Percentiles rank a stretch among this genome's conserved stretches.
These are phyloP conservation scores for Trypanosoma boissoni DNA, from an alignment of 208 protist species.

Conservation along the genomic window DNA sequence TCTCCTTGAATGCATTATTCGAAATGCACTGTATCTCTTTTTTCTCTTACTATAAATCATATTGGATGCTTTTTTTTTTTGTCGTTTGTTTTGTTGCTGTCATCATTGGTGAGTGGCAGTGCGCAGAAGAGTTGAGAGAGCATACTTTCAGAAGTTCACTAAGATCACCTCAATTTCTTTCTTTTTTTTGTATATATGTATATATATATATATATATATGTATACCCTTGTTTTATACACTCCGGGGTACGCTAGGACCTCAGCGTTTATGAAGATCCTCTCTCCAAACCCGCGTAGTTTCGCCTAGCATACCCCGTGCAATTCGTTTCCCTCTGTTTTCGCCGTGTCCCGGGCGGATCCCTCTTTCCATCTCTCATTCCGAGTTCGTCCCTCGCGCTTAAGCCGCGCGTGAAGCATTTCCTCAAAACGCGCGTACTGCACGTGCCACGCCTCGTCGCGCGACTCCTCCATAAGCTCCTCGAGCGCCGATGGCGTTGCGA, in stretches of 20 bases:
- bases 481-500: constrained; percentile 38
- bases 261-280: too few relatives aligned
- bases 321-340: neutral
- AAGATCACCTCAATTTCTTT: neutral
- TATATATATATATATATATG: neutral
- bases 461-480: constrained; percentile 49
- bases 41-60: too few relatives aligned
- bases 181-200: neutral
- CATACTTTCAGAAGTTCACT: neutral
- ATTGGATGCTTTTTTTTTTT: too few relatives aligned
- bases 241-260: too few relatives aligned
- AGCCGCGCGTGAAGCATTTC: neutral
- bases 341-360: neutral
- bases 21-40: too few relatives aligned
- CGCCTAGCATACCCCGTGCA: neutral
- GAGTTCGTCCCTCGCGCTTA: neutral
- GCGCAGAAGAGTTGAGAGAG: too few relatives aligned
- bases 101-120: too few relatives aligned
- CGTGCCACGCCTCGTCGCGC: constrained; percentile 41
- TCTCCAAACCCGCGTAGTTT: too few relatives aligned
- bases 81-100: too few relatives aligned
- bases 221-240: neutral
- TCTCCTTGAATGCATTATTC: too few relatives aligned
- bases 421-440: constrained; percentile 29
- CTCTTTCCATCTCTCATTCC: neutral